phyloP scores from a whole-genome alignment of 225 moss, liverwort and hornwort genomes.

The Anthoceros angustus region DNA sequence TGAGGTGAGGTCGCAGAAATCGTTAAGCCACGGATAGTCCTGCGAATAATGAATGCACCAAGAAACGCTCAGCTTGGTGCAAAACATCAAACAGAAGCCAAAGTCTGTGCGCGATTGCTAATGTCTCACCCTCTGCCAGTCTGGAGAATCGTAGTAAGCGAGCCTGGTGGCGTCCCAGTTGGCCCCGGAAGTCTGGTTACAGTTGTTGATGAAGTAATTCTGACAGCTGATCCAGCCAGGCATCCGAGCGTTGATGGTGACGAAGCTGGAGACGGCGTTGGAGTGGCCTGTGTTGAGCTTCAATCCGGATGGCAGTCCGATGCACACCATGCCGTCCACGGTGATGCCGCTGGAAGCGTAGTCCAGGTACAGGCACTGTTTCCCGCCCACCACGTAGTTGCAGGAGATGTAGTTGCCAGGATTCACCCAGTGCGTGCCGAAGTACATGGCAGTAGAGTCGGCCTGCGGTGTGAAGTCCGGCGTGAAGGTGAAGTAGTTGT shows the following conservation, averaged over 20 bases:
- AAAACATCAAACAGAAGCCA: too few species aligned
- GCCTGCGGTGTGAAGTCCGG: neutral
- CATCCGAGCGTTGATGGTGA: neutral
- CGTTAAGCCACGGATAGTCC: neutral
- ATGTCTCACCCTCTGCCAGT: neutral
- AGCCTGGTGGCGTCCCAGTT: neutral
- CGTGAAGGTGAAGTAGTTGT: neutral
- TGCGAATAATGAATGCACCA: too few species aligned
- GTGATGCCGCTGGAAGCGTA: neutral
- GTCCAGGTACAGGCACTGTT: neutral
- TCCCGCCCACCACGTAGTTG: neutral
- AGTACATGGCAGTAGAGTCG: constrained; percentile 2
- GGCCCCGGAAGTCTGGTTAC: neutral
- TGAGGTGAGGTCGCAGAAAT: neutral
- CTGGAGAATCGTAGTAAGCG: neutral
- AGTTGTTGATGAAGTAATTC: constrained; percentile 3
- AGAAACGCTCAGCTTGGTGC: too few species aligned
- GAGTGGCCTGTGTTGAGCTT: constrained; percentile 1
- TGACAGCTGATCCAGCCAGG: constrained; percentile 2
- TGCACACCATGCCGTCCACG: constrained; percentile 4
- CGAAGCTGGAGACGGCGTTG: neutral
- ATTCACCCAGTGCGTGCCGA: constrained; percentile 3
- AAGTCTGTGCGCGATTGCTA: too few species aligned
- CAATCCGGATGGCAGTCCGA: neutral
- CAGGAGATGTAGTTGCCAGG: neutral